phyloP scores from a whole-genome alignment of 441 rosid genomes.

The Arabidopsis lyrata region DNA sequence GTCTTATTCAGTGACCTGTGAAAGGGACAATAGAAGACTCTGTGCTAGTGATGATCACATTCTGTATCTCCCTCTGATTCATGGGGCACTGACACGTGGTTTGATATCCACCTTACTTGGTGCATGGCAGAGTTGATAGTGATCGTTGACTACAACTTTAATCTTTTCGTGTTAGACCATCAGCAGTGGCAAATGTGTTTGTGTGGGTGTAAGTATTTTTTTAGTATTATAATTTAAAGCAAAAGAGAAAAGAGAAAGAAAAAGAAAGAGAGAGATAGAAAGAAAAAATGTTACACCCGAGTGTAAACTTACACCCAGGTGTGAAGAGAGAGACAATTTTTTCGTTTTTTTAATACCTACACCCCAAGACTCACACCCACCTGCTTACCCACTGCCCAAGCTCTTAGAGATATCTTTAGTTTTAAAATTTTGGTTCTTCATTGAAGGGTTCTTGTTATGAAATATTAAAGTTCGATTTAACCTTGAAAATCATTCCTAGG shows the following conservation, averaged over 20 bases:
- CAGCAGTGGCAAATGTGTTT: too few species aligned
- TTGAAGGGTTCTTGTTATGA: background rate
- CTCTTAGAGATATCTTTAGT: background rate
- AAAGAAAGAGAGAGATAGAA: too few species aligned
- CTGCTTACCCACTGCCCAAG: too few species aligned
- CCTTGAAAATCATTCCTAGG: background rate
- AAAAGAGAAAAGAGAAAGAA: too few species aligned
- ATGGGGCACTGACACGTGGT: slow-evolving; percentile 45
- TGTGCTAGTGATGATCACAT: slow-evolving; percentile 43
- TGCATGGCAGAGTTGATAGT: slow-evolving; percentile 36
- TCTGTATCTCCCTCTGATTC: slow-evolving; percentile 38
- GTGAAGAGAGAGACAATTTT: too few species aligned
- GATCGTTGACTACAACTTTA: slow-evolving; percentile 29
- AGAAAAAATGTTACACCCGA: too few species aligned
- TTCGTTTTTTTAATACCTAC: too few species aligned
- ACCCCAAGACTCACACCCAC: too few species aligned
- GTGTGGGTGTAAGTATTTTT: too few species aligned
- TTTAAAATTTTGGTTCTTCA: background rate
- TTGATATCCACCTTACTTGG: slow-evolving; percentile 15
- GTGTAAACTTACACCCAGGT: too few species aligned
- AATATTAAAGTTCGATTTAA: background rate
- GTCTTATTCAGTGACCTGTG: slow-evolving; percentile 45
- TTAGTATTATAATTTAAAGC: too few species aligned
- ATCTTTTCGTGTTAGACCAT: slow-evolving; percentile 15
- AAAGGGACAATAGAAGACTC: slow-evolving; percentile 43